Base-by-base conservation (phyloP, 805 yeast species). In the Candida wancherniae region DNA sequence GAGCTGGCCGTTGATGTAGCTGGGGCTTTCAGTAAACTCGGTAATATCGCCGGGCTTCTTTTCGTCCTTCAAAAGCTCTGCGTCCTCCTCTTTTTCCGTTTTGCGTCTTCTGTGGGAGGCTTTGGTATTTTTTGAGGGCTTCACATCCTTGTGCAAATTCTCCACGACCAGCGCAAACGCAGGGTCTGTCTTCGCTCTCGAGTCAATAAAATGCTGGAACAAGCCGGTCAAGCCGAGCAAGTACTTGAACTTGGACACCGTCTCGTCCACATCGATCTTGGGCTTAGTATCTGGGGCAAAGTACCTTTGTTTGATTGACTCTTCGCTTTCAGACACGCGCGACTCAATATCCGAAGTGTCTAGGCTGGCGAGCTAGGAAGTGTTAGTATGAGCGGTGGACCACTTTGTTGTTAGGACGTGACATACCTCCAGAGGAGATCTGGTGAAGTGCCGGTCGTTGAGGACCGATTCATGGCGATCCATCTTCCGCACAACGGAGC, bases 51-150 rank as follows among this genome's bases (percentile, higher is more conserved):
- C 33, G 2, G 53, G 40, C 17, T 50, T 26, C 25, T 54, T 48
- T 34, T 72, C 77, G 27, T 80, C 80, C 41, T 76, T 67, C 58
- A 87, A 63, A 36, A 84, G 61, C 47, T 80, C 86, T 1, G 76
- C 85, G 51, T 83, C 88, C 51, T 82, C 92, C 51, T 82, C 88
- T 50, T 76, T 73, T 45, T 81, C 88, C 3, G 85, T 79, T 47
- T 79, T 79, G 38, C 87, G 67, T 49, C 83, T 66, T 47, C 81
- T 68, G 33, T 62, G 66, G 29, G 62, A 34, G 8, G 45, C 39
- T 5, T 29, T 39, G 14, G 40, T 19, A 2, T 28, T 16, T 4
- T 24, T 28, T 17, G 19, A 28, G 6, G 35, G 42, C 34, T 23
- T 25, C 19, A 29, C 44, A 40, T 26, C 48, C 25, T 13, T 42